Evolutionary conservation across 2,329 filamentous ascomycete genomes (phyloP).

Genomic region (Trichoderma aggressivum): DNA sequence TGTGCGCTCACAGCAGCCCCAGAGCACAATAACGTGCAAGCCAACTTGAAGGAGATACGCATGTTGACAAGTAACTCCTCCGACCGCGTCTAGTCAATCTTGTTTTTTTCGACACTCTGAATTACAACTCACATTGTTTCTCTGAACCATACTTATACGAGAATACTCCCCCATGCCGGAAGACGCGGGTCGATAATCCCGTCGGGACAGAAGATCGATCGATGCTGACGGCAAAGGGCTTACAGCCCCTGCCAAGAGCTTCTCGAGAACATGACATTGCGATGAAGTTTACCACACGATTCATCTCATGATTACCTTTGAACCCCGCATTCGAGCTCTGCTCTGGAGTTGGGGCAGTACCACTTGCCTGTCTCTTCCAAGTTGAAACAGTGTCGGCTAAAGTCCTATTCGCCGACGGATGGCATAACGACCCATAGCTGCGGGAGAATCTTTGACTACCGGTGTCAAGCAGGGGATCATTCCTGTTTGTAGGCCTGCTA

Average conservation of each 20-base stretch:
- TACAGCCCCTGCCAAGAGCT: neutral
- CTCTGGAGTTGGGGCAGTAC: neutral
- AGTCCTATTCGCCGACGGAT: slow-evolving; percentile 11
- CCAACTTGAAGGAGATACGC: neutral
- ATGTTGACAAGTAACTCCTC: neutral
- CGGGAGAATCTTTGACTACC: neutral
- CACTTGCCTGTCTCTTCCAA: neutral
- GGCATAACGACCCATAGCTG: neutral
- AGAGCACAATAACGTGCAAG: neutral
- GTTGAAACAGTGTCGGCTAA: slow-evolving; percentile 1
- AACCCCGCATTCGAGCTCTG: neutral
- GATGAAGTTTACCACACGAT: neutral
- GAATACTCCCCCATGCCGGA: neutral
- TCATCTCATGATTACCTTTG: neutral
- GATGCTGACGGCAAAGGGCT: neutral
- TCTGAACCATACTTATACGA: neutral
- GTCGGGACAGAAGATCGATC: neutral
- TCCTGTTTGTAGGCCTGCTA: neutral
- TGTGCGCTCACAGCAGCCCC: neutral
- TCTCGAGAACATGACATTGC: neutral
- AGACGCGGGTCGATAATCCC: neutral
- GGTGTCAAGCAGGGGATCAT: neutral
- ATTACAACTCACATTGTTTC: neutral
- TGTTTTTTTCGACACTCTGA: neutral
- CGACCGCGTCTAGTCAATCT: neutral